Percentiles rank a stretch among this genome's conserved stretches.
Evolutionary conservation across 1,284 basidiomycete genomes (phyloP).

Genomic region (Apiotrichum siamense): DNA sequence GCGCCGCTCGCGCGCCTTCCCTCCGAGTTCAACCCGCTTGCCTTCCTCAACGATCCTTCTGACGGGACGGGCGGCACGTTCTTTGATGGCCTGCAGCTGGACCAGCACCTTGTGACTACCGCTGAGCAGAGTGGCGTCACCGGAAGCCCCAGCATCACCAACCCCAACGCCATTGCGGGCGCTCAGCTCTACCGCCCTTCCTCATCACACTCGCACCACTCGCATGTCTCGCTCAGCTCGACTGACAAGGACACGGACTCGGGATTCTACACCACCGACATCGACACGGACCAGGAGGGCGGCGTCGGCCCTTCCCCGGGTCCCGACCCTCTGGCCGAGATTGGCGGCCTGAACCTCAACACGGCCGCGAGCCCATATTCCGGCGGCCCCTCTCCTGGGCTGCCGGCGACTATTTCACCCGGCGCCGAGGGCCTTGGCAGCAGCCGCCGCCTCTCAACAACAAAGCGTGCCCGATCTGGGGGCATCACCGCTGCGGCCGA

Average conservation of each 20-base stretch:
- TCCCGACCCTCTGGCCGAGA: slow-evolving; percentile 4
- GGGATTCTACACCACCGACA: slow-evolving; percentile 7
- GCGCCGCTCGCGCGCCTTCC: background rate
- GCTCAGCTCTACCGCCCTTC: slow-evolving; percentile 6
- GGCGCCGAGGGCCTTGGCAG: slow-evolving; percentile 5
- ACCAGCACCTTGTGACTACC: background rate
- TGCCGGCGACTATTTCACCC: slow-evolving; percentile 10
- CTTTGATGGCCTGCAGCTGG: slow-evolving; percentile 1
- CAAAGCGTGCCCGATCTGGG: background rate
- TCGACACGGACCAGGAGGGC: slow-evolving; percentile 7
- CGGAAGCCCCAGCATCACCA: background rate
- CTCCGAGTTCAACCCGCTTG: slow-evolving; percentile 14
- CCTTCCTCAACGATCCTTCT: slow-evolving; percentile 10
- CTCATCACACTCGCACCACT: slow-evolving; percentile 2
- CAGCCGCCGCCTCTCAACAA: background rate
- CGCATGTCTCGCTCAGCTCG: background rate
- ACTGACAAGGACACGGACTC: slow-evolving; percentile 15
- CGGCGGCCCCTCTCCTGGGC: background rate
- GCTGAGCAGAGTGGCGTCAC: no score
- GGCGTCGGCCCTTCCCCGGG: slow-evolving; percentile 5
- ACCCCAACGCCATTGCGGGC: background rate
- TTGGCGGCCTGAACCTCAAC: slow-evolving; percentile 10
- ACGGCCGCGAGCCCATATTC: background rate
- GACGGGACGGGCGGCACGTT: slow-evolving; percentile 1
- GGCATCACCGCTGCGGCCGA: slow-evolving; percentile 2